Conservation (phyloP, 441 rosid species). For the Erysimum pusillum region DNA sequence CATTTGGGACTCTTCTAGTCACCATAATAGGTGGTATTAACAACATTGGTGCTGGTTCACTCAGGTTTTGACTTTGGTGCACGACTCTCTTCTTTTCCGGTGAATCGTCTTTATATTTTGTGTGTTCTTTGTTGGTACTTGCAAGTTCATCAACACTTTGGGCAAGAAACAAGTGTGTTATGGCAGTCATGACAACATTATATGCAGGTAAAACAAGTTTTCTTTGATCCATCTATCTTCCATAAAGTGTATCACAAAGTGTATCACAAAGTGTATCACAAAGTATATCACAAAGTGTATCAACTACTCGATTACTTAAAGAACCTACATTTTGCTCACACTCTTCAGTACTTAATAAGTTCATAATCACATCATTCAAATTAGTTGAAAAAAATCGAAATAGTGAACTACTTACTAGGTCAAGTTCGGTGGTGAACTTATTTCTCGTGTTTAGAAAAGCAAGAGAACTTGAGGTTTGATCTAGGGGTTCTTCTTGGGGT, state of each 20-base stretch:
- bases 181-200: neutral
- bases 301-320: neutral
- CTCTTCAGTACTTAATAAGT: neutral
- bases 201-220: neutral
- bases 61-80: too few relatives aligned
- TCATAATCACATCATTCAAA: neutral
- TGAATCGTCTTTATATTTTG: too few relatives aligned
- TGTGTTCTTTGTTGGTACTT: too few relatives aligned
- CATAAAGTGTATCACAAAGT: neutral
- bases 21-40: too few relatives aligned
- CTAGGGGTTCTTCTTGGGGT: neutral
- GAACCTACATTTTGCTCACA: neutral
- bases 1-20: too few relatives aligned
- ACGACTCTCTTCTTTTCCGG: too few relatives aligned
- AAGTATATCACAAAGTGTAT: neutral
- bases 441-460: neutral
- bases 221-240: neutral
- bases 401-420: neutral
- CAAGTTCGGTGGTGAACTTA: neutral
- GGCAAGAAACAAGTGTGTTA: too few relatives aligned
- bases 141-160: too few relatives aligned
- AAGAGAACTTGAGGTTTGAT: neutral
- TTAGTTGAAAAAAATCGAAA: neutral
- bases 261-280: too few relatives aligned
- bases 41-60: too few relatives aligned